Evolutionary conservation across 768 basidiomycete genomes (phyloP).

Genomic region (Leucocoprinus sp.): DNA sequence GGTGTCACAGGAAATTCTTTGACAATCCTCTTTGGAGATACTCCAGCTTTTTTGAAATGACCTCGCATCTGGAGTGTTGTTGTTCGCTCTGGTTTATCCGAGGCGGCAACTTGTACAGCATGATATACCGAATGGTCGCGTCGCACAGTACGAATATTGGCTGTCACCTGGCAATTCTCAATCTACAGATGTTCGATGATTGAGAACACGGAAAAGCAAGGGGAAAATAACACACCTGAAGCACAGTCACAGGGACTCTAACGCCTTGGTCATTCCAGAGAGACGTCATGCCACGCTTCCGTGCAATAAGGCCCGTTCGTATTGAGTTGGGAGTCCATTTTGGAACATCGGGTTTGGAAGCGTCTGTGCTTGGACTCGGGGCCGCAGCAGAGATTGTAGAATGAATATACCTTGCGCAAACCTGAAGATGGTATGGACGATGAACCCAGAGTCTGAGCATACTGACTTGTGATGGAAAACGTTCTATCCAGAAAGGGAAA

Average conservation of each 20-base stretch:
- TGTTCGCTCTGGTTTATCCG: conserved; percentile 63
- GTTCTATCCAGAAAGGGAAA: conserved; percentile 9
- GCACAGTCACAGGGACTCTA: conserved; percentile 83
- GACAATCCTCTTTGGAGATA: conserved; percentile 75
- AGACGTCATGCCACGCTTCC: conserved; percentile 93
- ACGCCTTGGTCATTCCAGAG: conserved; percentile 90
- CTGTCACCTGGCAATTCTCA: conserved; percentile 86
- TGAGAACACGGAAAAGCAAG: conserved; percentile 4
- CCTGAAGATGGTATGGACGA: conserved; percentile 21
- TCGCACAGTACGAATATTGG: conserved; percentile 59
- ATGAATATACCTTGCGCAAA: conserved; percentile 33
- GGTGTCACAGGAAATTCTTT: conserved; percentile 84
- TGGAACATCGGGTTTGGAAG: conserved; percentile 14
- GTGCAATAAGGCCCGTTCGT: conserved; percentile 87
- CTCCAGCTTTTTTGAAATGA: conserved; percentile 79
- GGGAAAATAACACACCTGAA: conserved; percentile 64
- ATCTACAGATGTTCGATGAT: conserved; percentile 35
- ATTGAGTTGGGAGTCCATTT: conserved; percentile 85
- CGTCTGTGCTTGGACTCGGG: conserved; percentile 19
- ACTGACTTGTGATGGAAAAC: conserved; percentile 6
- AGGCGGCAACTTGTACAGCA: conserved; percentile 89
- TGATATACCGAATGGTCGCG: conserved; percentile 70
- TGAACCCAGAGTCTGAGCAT: conserved; percentile 50
- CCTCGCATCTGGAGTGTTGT: conserved; percentile 78
- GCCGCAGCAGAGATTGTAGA: conserved; percentile 27